These are phyloP conservation scores for Phaeosphaeria sp. DNA, from an alignment of 2,329 filamentous ascomycete genomes.

Conservation along the genomic window DNA sequence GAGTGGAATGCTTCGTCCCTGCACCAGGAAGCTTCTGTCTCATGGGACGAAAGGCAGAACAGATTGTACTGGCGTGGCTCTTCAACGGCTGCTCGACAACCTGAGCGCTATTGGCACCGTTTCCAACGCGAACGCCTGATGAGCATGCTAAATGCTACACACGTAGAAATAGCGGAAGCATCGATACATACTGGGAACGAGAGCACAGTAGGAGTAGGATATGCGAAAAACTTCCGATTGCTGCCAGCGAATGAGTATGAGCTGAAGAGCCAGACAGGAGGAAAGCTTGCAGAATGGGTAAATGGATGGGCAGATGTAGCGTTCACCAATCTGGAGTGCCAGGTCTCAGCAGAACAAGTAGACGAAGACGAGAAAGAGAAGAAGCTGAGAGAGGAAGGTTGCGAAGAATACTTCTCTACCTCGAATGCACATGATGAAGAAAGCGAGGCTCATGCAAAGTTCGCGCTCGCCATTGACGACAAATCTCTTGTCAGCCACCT, in stretches of 20 bases:
- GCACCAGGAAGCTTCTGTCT: slow-evolving; percentile 14
- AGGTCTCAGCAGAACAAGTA: neutral
- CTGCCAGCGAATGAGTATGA: slow-evolving; percentile 34
- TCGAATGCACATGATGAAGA: slow-evolving; percentile 36
- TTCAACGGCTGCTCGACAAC: slow-evolving; percentile 55
- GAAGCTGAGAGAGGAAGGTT: neutral
- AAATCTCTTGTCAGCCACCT: slow-evolving; percentile 54
- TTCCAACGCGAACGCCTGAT: slow-evolving; percentile 80
- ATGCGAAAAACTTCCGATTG: slow-evolving; percentile 51
- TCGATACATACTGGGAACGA: slow-evolving; percentile 19
- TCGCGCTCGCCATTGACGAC: slow-evolving; percentile 64
- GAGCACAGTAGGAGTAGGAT: slow-evolving; percentile 25
- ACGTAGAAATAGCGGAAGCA: slow-evolving; percentile 57
- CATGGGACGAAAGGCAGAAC: slow-evolving; percentile 52
- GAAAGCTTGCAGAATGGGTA: slow-evolving; percentile 46
- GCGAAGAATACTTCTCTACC: neutral
- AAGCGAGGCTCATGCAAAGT: slow-evolving; percentile 56
- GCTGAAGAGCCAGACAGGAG: slow-evolving; percentile 13
- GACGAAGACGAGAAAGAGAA: neutral
- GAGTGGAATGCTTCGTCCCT: slow-evolving; percentile 50
- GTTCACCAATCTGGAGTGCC: slow-evolving; percentile 53
- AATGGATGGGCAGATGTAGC: slow-evolving; percentile 46
- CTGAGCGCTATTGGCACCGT: slow-evolving; percentile 67
- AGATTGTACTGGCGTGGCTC: slow-evolving; percentile 56
- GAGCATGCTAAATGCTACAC: slow-evolving; percentile 72